Percentiles rank a stretch among this genome's conserved stretches.
These are phyloP conservation scores for Candida morakotiae DNA, from an alignment of 805 yeast species.

Conservation along the genomic window DNA sequence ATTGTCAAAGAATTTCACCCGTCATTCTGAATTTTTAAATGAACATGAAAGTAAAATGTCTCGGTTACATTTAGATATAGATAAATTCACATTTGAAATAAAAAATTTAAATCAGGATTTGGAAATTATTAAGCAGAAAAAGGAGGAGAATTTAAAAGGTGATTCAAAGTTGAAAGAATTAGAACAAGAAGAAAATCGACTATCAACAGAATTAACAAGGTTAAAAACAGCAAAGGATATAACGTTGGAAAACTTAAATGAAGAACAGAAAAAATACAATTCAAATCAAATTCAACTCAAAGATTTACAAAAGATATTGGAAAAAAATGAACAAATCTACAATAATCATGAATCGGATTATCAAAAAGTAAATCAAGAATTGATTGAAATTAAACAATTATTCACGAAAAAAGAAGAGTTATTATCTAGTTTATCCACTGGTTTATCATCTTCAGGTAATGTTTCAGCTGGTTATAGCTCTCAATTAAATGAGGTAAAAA, in stretches of 20 bases:
- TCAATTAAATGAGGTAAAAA: constrained; percentile 64
- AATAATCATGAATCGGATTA: constrained; percentile 43
- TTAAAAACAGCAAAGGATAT: constrained; percentile 61
- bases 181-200: constrained; percentile 52
- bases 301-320: constrained; percentile 28
- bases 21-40: constrained; percentile 40
- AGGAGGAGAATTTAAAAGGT: constrained; percentile 55
- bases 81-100: constrained; percentile 52
- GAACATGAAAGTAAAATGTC: constrained; percentile 38
- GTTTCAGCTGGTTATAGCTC: constrained; percentile 73
- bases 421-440: constrained; percentile 76
- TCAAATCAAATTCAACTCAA: constrained; percentile 29
- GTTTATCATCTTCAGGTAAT: constrained; percentile 79
- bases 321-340: constrained; percentile 34
- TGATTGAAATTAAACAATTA: constrained; percentile 43
- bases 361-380: constrained; percentile 36
- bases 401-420: constrained; percentile 69
- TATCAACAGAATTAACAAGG: constrained; percentile 65
- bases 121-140: constrained; percentile 44
- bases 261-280: constrained; percentile 40
- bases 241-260: constrained; percentile 51
- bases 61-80: constrained; percentile 41
- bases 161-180: constrained; percentile 58
- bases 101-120: constrained; percentile 57
- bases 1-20: constrained; percentile 36